Base-by-base conservation (phyloP, 805 yeast genomes). In the Candida parachauliodes region DNA sequence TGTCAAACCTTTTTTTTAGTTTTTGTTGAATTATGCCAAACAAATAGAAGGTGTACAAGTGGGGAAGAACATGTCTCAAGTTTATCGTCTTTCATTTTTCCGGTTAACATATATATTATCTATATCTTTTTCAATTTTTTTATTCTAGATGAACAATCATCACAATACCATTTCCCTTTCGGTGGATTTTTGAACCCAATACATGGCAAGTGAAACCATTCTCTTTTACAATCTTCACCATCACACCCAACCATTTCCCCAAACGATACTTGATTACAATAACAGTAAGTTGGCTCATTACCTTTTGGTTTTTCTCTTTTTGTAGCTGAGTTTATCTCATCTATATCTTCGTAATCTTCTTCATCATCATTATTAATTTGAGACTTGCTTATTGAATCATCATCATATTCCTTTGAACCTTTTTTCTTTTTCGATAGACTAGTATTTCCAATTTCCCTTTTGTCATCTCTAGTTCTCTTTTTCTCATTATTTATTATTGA, bases 231-330 rank as follows among this genome's bases (percentile, higher is more conserved):
- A 41, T 81, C 79, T 24, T 86, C 89, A 9, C 96, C 97, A 54
- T 93, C 98, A 64, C 98, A 93, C 2, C 95, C 98, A 43, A 93
- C 97, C 98, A 93, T 93, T 54, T 93, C 98, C 14, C 98, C 98
- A 56, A 85, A 93, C 4, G 97, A 91, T 0, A 89, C 95, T 57
- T 89, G 96, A 57, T 88, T 87, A 65, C 98, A 93, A 65, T 91
- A 89, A 60, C 98, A 93, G 58, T 91, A 91, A 2, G 88, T 77
- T 1, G 95, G 95, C 52, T 89, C 97, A 12, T 24, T 24, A 28
- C 27, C 17, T 17, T 20, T 19, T 10, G 36, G 22, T 10, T 24
- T 16, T 12, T 32, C 27, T 15, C 22, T 15, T 10, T 36, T 28
- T 16, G 23, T 11, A 4, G 17, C 4, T 10, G 18, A 8, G 5